Percentiles rank a stretch among this genome's conserved stretches.
phyloP scores from a whole-genome alignment of 768 basidiomycete genomes.

The Leucogyrophana mollusca region DNA sequence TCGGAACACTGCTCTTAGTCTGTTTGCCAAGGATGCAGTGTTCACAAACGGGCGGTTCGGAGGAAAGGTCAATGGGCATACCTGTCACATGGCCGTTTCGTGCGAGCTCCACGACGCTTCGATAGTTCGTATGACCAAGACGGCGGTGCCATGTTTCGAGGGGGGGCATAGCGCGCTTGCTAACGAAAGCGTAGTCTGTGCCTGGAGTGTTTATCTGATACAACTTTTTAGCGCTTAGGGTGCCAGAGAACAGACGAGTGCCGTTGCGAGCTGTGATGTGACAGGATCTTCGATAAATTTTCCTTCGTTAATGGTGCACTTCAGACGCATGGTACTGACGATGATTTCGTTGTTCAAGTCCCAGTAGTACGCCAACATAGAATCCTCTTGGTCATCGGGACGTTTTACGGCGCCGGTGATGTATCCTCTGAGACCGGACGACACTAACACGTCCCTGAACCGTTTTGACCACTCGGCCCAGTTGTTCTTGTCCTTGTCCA shows the following conservation, averaged over 20 bases:
- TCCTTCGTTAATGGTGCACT: no score
- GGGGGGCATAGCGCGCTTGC: neutral
- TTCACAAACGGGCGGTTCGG: constrained; percentile 26
- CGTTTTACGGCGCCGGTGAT: neutral
- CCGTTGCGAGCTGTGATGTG: neutral
- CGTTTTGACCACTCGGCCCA: neutral
- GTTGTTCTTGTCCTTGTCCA: neutral
- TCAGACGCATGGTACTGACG: neutral
- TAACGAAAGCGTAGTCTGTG: neutral
- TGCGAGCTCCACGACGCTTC: constrained; percentile 13
- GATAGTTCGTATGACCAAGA: constrained; percentile 22
- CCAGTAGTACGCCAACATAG: neutral
- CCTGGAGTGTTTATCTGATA: neutral
- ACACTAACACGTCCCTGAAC: neutral
- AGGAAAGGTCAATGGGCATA: constrained; percentile 20
- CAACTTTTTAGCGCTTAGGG: neutral
- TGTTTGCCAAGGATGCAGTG: constrained; percentile 40
- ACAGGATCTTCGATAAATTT: no score
- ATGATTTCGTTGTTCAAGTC: neutral
- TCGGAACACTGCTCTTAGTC: constrained; percentile 29
- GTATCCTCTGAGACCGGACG: neutral
- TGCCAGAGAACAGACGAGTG: neutral
- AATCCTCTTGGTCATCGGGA: neutral
- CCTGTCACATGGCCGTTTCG: constrained; percentile 10
- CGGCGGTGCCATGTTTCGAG: constrained; percentile 22